Percentiles rank a stretch among this genome's conserved stretches.
phyloP scores from a whole-genome alignment of 148 eudicot species.

The Arctostaphylos glauca region DNA sequence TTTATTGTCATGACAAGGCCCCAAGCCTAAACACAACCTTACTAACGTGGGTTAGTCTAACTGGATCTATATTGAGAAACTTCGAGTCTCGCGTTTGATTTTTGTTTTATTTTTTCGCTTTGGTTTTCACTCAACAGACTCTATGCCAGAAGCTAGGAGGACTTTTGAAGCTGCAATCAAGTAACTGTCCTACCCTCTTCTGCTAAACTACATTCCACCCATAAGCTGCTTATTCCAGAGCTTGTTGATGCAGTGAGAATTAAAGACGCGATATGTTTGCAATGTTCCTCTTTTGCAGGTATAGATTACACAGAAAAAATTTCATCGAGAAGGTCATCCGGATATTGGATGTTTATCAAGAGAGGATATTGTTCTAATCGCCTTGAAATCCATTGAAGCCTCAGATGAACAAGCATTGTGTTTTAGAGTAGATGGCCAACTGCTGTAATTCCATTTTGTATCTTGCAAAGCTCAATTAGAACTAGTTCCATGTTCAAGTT shows the following conservation, averaged over 20 bases:
- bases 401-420: no score
- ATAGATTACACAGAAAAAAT: slow-evolving; percentile 78
- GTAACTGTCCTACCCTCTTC: slow-evolving; percentile 38
- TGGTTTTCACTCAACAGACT: slow-evolving; percentile 37
- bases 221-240: background rate
- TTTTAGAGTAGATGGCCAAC: background rate
- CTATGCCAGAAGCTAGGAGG: slow-evolving; percentile 60
- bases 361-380: slow-evolving; percentile 47
- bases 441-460: background rate
- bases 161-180: slow-evolving; percentile 87
- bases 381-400: background rate
- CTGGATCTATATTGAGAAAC: background rate
- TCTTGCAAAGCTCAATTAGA: background rate
- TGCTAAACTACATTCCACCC: background rate
- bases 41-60: background rate
- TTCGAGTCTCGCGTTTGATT: background rate
- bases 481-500: background rate
- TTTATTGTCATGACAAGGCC: background rate
- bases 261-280: background rate
- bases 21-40: background rate
- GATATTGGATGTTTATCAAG: slow-evolving; percentile 80
- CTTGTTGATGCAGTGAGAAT: slow-evolving; percentile 1
- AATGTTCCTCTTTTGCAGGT: slow-evolving; percentile 52
- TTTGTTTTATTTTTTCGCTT: background rate
- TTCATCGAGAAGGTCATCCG: slow-evolving; percentile 76